Percentiles rank a stretch among this genome's conserved stretches.
These are phyloP conservation scores for Hortaea sp. DNA, from an alignment of 2,329 filamentous ascomycete species.

Conservation along the genomic window DNA sequence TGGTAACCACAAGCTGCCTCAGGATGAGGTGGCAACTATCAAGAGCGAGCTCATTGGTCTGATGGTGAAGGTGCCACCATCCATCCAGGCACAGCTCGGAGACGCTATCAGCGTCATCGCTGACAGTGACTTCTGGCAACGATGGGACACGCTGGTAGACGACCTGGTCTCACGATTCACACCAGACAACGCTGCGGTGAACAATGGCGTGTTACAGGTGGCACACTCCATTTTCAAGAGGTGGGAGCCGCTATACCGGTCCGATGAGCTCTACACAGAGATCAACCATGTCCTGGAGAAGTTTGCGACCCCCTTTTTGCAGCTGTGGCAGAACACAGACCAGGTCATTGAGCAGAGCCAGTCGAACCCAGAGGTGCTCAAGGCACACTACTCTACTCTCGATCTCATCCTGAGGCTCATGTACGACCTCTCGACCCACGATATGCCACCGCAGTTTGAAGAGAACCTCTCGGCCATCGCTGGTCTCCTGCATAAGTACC, in stretches of 20 bases:
- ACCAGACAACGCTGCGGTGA: constrained; percentile 68
- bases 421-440: constrained; percentile 95
- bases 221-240: constrained; percentile 96
- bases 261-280: constrained; percentile 84
- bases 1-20: constrained; percentile 79
- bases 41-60: constrained; percentile 91
- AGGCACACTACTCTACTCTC: constrained; percentile 72
- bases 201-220: constrained; percentile 90
- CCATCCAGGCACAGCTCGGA: constrained; percentile 85
- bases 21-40: constrained; percentile 76
- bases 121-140: constrained; percentile 92
- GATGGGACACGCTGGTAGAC: constrained; percentile 92
- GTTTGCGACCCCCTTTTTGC: constrained; percentile 76
- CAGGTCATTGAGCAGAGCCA: constrained; percentile 61
- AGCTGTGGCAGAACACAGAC: constrained; percentile 66
- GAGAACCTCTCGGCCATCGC: constrained; percentile 72
- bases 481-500: constrained; percentile 78
- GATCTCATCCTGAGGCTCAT: constrained; percentile 86
- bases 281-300: constrained; percentile 89
- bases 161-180: constrained; percentile 85
- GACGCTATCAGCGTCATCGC: constrained; percentile 96
- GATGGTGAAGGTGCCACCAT: constrained; percentile 84
- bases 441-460: constrained; percentile 89
- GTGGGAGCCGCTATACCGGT: constrained; percentile 89
- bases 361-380: constrained; percentile 62